A percentile compares a stretch with the other conserved stretches of the same genome.
Evolutionary conservation across 108 stramenopile species (phyloP).

Genomic region (Nitzschia putrida): DNA sequence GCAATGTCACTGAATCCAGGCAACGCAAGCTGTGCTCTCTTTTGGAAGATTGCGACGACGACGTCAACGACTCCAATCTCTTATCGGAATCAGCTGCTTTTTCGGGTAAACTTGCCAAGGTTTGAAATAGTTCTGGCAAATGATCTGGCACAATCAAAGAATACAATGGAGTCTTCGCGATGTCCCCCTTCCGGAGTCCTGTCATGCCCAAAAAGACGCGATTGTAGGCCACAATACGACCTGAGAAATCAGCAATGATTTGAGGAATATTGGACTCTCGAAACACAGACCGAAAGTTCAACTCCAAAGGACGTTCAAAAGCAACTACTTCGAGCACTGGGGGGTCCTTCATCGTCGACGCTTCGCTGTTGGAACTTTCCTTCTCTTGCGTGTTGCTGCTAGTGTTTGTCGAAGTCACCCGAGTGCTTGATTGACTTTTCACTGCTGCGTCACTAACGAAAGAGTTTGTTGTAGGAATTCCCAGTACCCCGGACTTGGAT

Average conservation of each 20-base stretch:
- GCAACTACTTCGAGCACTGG: constrained; percentile 39
- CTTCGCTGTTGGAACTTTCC: no score
- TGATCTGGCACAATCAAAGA: constrained; percentile 71
- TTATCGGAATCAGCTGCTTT: background rate
- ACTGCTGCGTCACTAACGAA: constrained; percentile 74
- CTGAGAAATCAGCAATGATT: constrained; percentile 75
- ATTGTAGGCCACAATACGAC: constrained; percentile 78
- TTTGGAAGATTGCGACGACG: constrained; percentile 3
- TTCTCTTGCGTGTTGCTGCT: constrained; percentile 19
- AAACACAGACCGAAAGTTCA: constrained; percentile 81
- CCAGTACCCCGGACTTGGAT: no score
- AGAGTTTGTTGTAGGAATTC: constrained; percentile 30
- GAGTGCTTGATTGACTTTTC: constrained; percentile 39
- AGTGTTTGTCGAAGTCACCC: constrained; percentile 15
- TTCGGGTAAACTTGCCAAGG: constrained; percentile 55
- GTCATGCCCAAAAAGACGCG: constrained; percentile 72
- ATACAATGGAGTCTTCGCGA: constrained; percentile 69
- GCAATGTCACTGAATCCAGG: constrained; percentile 48
- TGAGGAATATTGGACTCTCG: constrained; percentile 80
- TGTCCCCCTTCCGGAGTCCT: constrained; percentile 53
- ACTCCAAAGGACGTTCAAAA: constrained; percentile 48
- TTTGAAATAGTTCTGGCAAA: constrained; percentile 72
- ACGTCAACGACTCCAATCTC: background rate
- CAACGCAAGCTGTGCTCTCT: constrained; percentile 4
- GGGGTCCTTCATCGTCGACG: constrained; percentile 25